phyloP scores from a whole-genome alignment of 768 basidiomycete species.

The Naganishia vaughanmartiniae region DNA sequence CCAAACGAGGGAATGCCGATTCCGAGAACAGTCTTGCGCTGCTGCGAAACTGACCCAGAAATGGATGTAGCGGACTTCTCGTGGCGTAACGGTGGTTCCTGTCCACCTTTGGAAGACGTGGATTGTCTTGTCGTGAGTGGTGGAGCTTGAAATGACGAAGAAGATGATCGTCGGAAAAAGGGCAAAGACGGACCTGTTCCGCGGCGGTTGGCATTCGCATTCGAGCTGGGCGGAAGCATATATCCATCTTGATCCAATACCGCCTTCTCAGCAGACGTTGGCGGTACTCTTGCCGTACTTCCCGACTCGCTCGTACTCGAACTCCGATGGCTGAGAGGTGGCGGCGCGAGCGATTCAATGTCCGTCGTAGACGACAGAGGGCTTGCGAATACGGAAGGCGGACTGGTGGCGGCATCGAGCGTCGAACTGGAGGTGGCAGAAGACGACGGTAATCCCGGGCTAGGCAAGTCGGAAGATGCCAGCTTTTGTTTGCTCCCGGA shows the following conservation, averaged over 20 bases:
- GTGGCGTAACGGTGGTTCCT: slow-evolving; percentile 14
- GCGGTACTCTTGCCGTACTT: background rate
- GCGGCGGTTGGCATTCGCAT: background rate
- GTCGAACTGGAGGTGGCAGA: slow-evolving; percentile 33
- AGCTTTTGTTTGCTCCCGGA: slow-evolving; percentile 29
- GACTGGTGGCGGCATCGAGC: slow-evolving; percentile 57
- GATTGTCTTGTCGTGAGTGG: background rate
- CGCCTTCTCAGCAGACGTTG: background rate
- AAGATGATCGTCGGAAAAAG: slow-evolving; percentile 50
- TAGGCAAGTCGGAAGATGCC: slow-evolving; percentile 61
- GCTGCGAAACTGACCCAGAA: slow-evolving; percentile 27
- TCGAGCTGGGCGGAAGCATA: background rate
- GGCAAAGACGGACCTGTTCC: slow-evolving; percentile 35
- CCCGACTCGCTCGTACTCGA: slow-evolving; percentile 8
- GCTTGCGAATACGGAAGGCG: slow-evolving; percentile 55
- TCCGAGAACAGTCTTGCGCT: slow-evolving; percentile 66
- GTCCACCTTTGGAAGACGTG: background rate
- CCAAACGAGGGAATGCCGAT: slow-evolving; percentile 74
- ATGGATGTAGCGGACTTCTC: slow-evolving; percentile 13
- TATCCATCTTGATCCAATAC: slow-evolving; percentile 8
- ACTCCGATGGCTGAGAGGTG: background rate
- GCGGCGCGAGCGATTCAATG: background rate
- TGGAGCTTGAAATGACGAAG: slow-evolving; percentile 39
- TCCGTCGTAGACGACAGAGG: slow-evolving; percentile 34
- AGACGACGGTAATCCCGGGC: slow-evolving; percentile 48